Evolutionary conservation across 2,329 filamentous ascomycete species (phyloP), one percentile per base, ranked within the genome.

Genomic region (Madurella mycetomatis): DNA sequence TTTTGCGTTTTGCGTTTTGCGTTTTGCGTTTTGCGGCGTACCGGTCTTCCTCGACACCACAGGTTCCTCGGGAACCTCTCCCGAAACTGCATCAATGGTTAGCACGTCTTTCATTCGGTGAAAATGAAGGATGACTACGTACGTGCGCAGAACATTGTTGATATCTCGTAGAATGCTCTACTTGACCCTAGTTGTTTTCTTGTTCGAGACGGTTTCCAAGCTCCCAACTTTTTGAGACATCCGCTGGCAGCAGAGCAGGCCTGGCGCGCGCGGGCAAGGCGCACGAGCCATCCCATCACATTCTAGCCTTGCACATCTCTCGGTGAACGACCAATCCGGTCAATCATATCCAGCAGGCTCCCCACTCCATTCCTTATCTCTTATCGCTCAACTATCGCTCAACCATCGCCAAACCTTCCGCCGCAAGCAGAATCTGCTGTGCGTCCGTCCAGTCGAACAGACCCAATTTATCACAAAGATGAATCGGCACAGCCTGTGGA

Each of bases 1-100:
- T n/a, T n/a, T n/a, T n/a, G n/a, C n/a, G n/a, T n/a, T n/a, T n/a
- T n/a, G n/a, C n/a, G n/a, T 3, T 25, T 12, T n/a, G 39, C 32
- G 39, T 41, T 17, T 43, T 19, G 49, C 55, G 45, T 55, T 51
- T 48, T 49, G 55, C 57, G 58, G 76, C 84, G 66, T 77, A 91
- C 90, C 92, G 68, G 90, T 95, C 77, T 96, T 95, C 73, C 88
- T 87, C 68, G 94, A 99, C 67, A 91, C 89, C 63, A 97, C 92
- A 53, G 94, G 92, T 74, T 91, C 87, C 76, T 96, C 88, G 62
- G 94, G 92, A 76, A 90, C 86, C 82, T 96, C 92, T 75, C 94
- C 94, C 59, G 94, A 99, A 73, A 99, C 92, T 95, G 67, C 52
- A 57, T 49, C 30, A 49, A 50, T 53, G 37, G 53, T 61, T 32